Percentiles rank a stretch among this genome's conserved stretches.
phyloP scores from a whole-genome alignment of 495 filamentous ascomycete species.

The Penicillium tannophilum region DNA sequence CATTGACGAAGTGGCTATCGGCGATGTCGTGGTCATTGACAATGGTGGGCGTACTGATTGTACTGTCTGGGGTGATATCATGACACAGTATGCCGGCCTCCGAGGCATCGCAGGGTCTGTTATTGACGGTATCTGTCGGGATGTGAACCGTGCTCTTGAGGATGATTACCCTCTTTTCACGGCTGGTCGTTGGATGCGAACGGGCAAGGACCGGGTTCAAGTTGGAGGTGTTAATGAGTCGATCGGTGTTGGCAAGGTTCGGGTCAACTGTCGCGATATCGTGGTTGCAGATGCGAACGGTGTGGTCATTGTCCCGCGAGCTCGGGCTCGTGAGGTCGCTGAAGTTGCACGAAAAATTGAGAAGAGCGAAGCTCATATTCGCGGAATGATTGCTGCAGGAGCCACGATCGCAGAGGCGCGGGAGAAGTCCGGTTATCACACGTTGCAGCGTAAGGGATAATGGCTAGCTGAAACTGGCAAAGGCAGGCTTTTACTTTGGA shows the following conservation, averaged over 20 bases:
- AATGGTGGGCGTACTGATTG: conserved; percentile 26
- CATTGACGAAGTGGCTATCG: conserved; percentile 25
- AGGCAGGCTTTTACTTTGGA: too few relatives aligned
- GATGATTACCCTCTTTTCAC: conserved; percentile 24
- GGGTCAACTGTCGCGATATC: conserved; percentile 22
- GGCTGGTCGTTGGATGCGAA: conserved; percentile 25
- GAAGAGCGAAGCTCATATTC: conserved; percentile 17
- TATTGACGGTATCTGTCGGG: conserved; percentile 27
- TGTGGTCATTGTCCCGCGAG: conserved; percentile 25
- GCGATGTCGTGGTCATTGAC: conserved; percentile 26
- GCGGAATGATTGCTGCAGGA: conserved; percentile 19
- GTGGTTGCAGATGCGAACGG: conserved; percentile 29
- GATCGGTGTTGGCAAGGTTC: conserved; percentile 23
- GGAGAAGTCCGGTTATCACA: conserved; percentile 20
- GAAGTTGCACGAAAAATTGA: conserved; percentile 15
- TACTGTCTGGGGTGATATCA: conserved; percentile 29
- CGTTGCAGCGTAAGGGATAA: conserved; percentile 20
- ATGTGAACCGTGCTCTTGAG: conserved; percentile 22
- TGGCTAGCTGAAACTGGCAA: too few relatives aligned
- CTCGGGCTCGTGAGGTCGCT: conserved; percentile 24
- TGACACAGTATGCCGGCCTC: conserved; percentile 27
- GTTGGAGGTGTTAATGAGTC: conserved; percentile 22
- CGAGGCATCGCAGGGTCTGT: conserved; percentile 24
- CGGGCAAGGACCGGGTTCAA: conserved; percentile 26
- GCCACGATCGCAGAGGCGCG: conserved; percentile 23